phyloP scores from a whole-genome alignment of 2,329 filamentous ascomycete genomes.

The Lizonia empirigonia region DNA sequence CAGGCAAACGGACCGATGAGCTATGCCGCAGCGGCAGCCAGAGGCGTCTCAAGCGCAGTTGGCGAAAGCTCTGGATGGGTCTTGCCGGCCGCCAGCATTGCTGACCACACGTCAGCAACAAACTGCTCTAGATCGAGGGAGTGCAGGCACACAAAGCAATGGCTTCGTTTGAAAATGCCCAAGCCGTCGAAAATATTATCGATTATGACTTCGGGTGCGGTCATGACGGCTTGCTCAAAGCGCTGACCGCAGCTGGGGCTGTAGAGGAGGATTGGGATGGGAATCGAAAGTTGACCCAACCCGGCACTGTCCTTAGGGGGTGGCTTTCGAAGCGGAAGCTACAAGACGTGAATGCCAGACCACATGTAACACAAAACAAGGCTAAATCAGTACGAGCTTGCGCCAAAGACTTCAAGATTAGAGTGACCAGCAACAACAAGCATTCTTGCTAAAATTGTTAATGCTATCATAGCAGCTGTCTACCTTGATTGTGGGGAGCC shows the following conservation, averaged over 20 bases:
- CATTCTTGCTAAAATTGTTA: conserved; percentile 2
- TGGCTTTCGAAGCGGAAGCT: neutral
- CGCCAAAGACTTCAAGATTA: conserved; percentile 3
- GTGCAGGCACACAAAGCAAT: no score
- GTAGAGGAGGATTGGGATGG: conserved; percentile 5
- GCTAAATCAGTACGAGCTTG: neutral
- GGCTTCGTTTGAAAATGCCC: no score
- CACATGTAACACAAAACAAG: neutral
- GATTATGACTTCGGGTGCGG: no score
- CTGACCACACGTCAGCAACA: no score
- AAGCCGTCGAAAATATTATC: no score
- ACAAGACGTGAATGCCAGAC: no score
- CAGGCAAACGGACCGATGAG: no score
- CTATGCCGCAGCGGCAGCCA: no score
- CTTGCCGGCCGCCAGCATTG: no score
- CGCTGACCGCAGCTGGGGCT: conserved; percentile 7
- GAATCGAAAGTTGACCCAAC: conserved; percentile 1
- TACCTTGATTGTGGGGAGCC: neutral
- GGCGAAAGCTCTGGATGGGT: no score
- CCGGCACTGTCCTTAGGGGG: conserved; percentile 1
- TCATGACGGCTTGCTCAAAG: neutral
- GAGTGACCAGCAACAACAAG: conserved; percentile 4
- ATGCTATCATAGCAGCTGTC: conserved; percentile 7
- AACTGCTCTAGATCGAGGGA: no score
- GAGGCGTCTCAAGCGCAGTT: no score